Base-by-base conservation (phyloP, 495 filamentous ascomycete genomes). In the Tuber umbilicatum region DNA sequence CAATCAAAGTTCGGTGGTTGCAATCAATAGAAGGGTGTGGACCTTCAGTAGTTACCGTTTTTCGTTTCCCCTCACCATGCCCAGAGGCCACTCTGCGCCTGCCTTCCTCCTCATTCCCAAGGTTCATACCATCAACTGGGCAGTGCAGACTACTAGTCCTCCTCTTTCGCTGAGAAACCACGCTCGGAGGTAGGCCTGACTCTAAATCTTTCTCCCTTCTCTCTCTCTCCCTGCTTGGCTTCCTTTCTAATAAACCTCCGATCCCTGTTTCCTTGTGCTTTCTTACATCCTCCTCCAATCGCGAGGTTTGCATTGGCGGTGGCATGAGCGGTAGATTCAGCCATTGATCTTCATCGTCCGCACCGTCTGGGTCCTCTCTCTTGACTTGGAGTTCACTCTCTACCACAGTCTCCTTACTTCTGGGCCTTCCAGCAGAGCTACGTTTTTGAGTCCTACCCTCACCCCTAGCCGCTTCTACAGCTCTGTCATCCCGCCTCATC, bases 401-500 rank as follows among this genome's bases (percentile, higher is more conserved):
- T 35, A 74, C 77, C 27, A n/a, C 40, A 37, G 39, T 64, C 23
- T 68, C 72, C 73, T 78, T 79, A 35, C 64, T 79, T 47, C 72
- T 74, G 69, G 70, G 23, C 23, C 69, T 76, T 35, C 70, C 78
- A 69, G 35, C 40, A 27, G 73, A 70, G 23, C 70, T 41, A 19
- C 77, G 73, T n/a, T 73, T 79, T 3, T 69, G 68, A 41, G 69
- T 31, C 42, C 69, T 79, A 64, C 72, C 69, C 40, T 79, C 77
- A 4, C 71, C 50, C 60, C 74, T 78, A 5, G 41, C 64, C 12
- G 39, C 40, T 41, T 79, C 77, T 6, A 55, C 55, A 31, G 45
- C 64, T 75, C 47, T 79, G 71, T 81, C 80, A n/a, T 82, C 80
- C 31, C 93, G 89, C 70, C 93, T 87, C 93, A 97, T 96, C 84